Evolutionary conservation across 768 basidiomycete genomes (phyloP).

Genomic region (Lactarius sanguifluus): DNA sequence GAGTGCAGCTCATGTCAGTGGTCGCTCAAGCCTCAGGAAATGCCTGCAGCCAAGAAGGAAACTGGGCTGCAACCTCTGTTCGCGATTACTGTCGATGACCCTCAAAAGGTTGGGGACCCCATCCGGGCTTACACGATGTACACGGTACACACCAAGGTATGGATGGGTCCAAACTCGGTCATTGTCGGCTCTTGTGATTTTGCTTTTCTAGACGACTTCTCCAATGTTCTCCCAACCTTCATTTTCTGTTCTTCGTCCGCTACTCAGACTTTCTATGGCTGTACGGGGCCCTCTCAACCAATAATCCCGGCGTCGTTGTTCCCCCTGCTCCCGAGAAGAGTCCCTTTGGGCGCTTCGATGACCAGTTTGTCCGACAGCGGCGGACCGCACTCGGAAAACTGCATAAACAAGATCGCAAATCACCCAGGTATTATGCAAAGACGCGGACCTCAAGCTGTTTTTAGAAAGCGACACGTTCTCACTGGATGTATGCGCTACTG

Average conservation of each 20-base stretch:
- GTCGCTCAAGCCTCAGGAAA: slow-evolving; percentile 13
- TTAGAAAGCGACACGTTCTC: slow-evolving; percentile 91
- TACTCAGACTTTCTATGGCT: slow-evolving; percentile 99
- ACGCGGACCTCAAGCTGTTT: slow-evolving; percentile 85
- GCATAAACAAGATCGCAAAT: slow-evolving; percentile 88
- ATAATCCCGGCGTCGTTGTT: slow-evolving; percentile 96
- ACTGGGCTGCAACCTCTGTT: slow-evolving; percentile 69
- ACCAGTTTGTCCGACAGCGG: slow-evolving; percentile 86
- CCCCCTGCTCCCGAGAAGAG: slow-evolving; percentile 97
- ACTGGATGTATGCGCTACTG: slow-evolving; percentile 65
- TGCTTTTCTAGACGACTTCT: slow-evolving; percentile 67
- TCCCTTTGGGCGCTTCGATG: slow-evolving; percentile 88
- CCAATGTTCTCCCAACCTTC: slow-evolving; percentile 76
- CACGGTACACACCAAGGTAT: slow-evolving; percentile 86
- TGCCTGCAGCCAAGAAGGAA: slow-evolving; percentile 35
- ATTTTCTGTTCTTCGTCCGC: slow-evolving; percentile 93
- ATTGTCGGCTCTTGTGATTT: background rate
- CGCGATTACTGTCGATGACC: slow-evolving; percentile 90
- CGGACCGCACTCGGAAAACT: slow-evolving; percentile 82
- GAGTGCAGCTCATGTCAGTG: slow-evolving; percentile 4
- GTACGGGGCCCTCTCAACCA: slow-evolving; percentile 80
- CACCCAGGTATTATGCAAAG: slow-evolving; percentile 89
- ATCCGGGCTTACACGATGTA: slow-evolving; percentile 95
- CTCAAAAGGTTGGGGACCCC: slow-evolving; percentile 95
- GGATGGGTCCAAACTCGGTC: slow-evolving; percentile 30